phyloP scores from a whole-genome alignment of 352 stramenopile genomes.

The Pythium scleroteichum region DNA sequence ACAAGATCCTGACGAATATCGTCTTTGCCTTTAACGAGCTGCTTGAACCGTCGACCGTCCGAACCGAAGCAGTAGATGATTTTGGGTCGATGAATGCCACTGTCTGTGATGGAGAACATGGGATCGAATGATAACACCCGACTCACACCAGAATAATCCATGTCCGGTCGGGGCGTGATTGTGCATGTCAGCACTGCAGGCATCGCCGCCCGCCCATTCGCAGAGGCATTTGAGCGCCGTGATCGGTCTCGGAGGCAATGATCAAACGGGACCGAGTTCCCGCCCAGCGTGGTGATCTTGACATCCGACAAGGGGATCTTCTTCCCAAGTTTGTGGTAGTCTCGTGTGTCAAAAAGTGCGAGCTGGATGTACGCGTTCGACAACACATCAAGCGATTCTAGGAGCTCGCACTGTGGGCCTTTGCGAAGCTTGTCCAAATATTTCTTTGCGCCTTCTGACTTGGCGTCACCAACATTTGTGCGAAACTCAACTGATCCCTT shows the following conservation, averaged over 20 bases:
- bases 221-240: conserved; percentile 26
- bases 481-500: conserved; percentile 79
- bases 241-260: conserved; percentile 66
- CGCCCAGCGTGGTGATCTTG: conserved; percentile 39
- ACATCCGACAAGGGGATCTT: conserved; percentile 76
- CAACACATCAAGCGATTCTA: conserved; percentile 78
- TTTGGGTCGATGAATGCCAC: conserved; percentile 95
- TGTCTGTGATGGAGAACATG: conserved; percentile 93
- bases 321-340: conserved; percentile 69
- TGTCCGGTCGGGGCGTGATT: conserved; percentile 63
- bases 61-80: conserved; percentile 96
- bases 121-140: conserved; percentile 90
- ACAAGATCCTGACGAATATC: conserved; percentile 88
- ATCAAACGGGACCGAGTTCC: conserved; percentile 53
- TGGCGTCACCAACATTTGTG: conserved; percentile 77
- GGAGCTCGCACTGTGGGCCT: conserved; percentile 50
- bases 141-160: conserved; percentile 83
- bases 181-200: conserved; percentile 77
- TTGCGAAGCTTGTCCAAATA: conserved; percentile 64
- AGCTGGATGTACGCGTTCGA: conserved; percentile 78
- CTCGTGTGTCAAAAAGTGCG: conserved; percentile 76
- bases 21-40: conserved; percentile 95
- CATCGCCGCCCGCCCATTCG: conserved; percentile 48
- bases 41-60: conserved; percentile 91
- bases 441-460: conserved; percentile 60